Base-by-base conservation (phyloP, 2,329 filamentous ascomycete species). In the Didymellaceae sp. region DNA sequence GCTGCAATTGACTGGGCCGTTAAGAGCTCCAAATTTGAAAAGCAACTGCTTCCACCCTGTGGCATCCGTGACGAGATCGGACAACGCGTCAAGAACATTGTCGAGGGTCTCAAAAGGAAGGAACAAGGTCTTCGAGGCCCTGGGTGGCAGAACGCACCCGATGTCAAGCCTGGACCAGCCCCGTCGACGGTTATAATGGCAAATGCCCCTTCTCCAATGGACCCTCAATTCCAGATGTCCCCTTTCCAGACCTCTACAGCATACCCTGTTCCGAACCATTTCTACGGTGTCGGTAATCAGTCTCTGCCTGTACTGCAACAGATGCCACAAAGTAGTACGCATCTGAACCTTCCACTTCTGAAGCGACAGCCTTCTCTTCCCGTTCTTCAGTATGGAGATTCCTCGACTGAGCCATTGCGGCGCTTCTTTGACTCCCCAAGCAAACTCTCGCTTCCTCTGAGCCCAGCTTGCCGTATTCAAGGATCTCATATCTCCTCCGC, bases 91-190 rank as follows among this genome's bases (percentile, higher is more conserved):
- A 35, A 16, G n/a, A 7, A 17, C 5, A 7, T 35, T 8, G 46
- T 55, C 14, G 38, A 41, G 11, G 31, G 17, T 1, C 17, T 46
- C 16, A 39, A 31, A 17, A 24, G 2, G 6, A 48, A 32, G 28
- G 43, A 31, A n/a, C 16, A 35, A 10, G 45, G 45, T 14, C 37
- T 45, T 31, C 37, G 18, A 18, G 18, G 45, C n/a, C 32, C 45
- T 20, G 34, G 47, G 1, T 44, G 25, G 33, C 25, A 40, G 8
- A 13, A 24, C 17, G 39, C 33, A 14, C 6, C 5, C 16, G 13
- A 24, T 4, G 4, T 6, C 1, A 37, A 17, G 9, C 11, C 37
- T n/a, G 10, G 10, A 5, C 7, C 6, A 39, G 22, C 2, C 14
- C 11, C 21, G 3, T 10, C 34, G n/a, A 16, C 34, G 21, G n/a